Evolutionary conservation across 78 protist species (phyloP), one percentile per base, ranked within the genome.

Genomic region (Dictyostelium intermedium): DNA sequence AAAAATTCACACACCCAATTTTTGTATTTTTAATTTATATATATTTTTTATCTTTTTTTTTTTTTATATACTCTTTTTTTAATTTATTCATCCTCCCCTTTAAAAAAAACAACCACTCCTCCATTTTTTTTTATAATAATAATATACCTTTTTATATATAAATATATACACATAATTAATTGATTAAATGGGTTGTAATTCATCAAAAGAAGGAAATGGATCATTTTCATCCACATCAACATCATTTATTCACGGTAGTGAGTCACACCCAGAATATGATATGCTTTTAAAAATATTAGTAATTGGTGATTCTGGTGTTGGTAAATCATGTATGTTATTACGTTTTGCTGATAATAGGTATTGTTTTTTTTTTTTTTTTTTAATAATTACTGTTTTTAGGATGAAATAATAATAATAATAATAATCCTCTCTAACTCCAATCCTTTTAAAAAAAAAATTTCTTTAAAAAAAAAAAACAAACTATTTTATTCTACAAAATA

Each of bases 261-360:
- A 81, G 34, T 81, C 85, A 14, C 85, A 81, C 34, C 85, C 85
- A 34, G 85, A 81, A 56, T 81, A 81, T 79, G 92, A 87, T 63
- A 87, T 87, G 92, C 53, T 91, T 47, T 91, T 91, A 74, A 91
- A 91, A 87, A 91, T 91, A 30, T 70, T 91, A 27, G 92, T 91
- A 3, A 91, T 91, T 43, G 95, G 95, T 45, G 95, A 91, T 27
- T 72, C 84, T 27, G 95, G 91, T 78, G 91, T 97, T 27, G 99
- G 98, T 20, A 97, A 97, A 95, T 87, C 96, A 9, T 97, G 98
- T 76, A 73, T 98, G 85, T 95, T 99, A 1, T 95, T 98, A 32
- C 93, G 99, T 6, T 99, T 99, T 84, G 87, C 98, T 1, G 99
- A 98, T 41, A 98, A 98, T 87, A n/a, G 97, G 61, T 50, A 50